Evolutionary conservation across 345 rosid genomes (phyloP).

Genomic region (Eucalyptus grandis): DNA sequence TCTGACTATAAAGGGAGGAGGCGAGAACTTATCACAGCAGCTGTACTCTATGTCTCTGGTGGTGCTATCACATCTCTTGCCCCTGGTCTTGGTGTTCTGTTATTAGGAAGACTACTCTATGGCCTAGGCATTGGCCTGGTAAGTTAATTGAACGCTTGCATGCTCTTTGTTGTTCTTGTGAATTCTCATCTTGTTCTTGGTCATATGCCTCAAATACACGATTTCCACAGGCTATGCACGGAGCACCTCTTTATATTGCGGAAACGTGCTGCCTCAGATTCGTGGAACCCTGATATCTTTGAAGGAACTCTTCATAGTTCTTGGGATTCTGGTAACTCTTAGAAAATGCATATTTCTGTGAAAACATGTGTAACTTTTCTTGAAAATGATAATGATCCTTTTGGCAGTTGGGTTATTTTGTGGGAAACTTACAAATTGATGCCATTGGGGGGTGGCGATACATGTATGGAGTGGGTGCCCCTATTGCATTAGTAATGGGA

Average conservation of each 20-base stretch:
- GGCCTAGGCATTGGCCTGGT: slow-evolving; percentile 93
- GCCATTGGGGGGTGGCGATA: slow-evolving; percentile 92
- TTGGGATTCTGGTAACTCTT: slow-evolving; percentile 78
- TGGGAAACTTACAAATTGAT: slow-evolving; percentile 73
- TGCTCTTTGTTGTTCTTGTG: neutral
- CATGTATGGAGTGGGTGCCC: slow-evolving; percentile 73
- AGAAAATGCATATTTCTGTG: neutral
- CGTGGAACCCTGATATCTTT: slow-evolving; percentile 92
- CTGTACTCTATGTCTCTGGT: slow-evolving; percentile 55
- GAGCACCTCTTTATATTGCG: slow-evolving; percentile 95
- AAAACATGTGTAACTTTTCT: neutral
- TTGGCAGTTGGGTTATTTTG: slow-evolving; percentile 74
- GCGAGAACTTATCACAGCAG: slow-evolving; percentile 68
- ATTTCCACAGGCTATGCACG: slow-evolving; percentile 82
- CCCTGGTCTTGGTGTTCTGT: slow-evolving; percentile 58
- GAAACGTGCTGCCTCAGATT: slow-evolving; percentile 97
- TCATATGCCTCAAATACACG: neutral
- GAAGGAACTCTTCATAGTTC: slow-evolving; percentile 83
- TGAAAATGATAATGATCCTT: neutral
- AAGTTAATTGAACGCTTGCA: slow-evolving; percentile 6
- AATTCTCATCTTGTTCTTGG: neutral
- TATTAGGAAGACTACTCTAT: slow-evolving; percentile 73
- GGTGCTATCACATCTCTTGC: slow-evolving; percentile 48
- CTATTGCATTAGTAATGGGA: slow-evolving; percentile 75
- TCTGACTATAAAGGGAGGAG: slow-evolving; percentile 52